Evolutionary conservation across 2,329 filamentous ascomycete genomes (phyloP), one percentile per base, ranked within the genome.

Genomic region (Fusarium longipes): DNA sequence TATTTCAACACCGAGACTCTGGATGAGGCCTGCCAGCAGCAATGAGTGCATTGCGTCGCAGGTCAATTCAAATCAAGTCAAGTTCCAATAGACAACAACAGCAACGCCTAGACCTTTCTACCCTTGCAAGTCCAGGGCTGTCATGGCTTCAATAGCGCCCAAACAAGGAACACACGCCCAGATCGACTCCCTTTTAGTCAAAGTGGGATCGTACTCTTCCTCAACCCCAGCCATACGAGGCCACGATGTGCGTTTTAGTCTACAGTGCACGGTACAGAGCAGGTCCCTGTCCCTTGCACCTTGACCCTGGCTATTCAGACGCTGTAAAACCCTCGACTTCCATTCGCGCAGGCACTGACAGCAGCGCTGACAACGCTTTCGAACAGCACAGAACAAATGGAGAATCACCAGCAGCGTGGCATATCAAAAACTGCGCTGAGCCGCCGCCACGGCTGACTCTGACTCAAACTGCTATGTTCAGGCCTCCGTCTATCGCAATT

Each of bases 401-500:
- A 50, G 49, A 49, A 68, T 51, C 32, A 32, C 61, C 27, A 38
- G 35, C 52, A 61, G 64, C 65, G 60, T 68, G 60, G 61, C 65
- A 68, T 48, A 48, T 54, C 33, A 58, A 24, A 50, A 49, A 57
- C 43, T 20, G 32, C 52, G 38, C 65, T 68, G 65, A 68, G 65
- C 65, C 65, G 65, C 65, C 65, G 55, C 65, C 65, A 68, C 56
- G 40, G 56, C 66, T 68, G 56, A 62, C 61, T 69, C 55, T 69
- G 50, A 25, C 27, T 33, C 38, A 20, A 30, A 27, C 29, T 38
- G 33, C 18, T 35, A 32, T 54, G 32, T 44, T 44, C 65, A 51
- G 56, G 63, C 65, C 51, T 69, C 65, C 48, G 40, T 44, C 40
- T 40, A 50, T 61, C 49, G 56, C 65, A 63, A 63, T 52, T 63